phyloP scores from a whole-genome alignment of 805 yeast genomes.

The Pichia manshurica region DNA sequence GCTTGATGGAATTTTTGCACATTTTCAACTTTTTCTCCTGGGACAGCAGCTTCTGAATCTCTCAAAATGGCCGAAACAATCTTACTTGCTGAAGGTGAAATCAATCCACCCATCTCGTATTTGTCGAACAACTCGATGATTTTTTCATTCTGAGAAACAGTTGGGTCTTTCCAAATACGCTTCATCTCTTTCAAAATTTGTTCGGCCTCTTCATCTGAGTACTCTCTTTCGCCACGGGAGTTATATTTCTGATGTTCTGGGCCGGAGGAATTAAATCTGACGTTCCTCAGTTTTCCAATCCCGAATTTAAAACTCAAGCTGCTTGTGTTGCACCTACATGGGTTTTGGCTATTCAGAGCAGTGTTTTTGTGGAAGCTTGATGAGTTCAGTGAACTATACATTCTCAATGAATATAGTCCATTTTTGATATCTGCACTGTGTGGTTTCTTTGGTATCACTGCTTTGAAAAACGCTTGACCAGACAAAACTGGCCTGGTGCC shows the following conservation, averaged over 20 bases:
- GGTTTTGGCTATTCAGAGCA: too few relatives aligned
- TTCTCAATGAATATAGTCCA: neutral
- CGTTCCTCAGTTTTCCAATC: neutral
- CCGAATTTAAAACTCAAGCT: neutral
- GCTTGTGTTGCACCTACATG: too few relatives aligned
- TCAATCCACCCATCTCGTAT: conserved; percentile 30
- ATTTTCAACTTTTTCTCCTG: conserved; percentile 29
- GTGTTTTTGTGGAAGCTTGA: too few relatives aligned
- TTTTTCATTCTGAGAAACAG: conserved; percentile 16
- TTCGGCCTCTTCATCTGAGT: conserved; percentile 26
- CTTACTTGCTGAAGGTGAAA: conserved; percentile 26
- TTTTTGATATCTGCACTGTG: neutral
- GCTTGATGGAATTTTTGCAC: conserved; percentile 29
- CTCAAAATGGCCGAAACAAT: conserved; percentile 25
- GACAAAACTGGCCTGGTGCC: neutral
- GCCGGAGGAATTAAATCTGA: conserved; percentile 15
- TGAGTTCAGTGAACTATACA: neutral
- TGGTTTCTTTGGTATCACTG: neutral
- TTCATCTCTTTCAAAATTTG: conserved; percentile 22
- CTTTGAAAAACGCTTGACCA: neutral
- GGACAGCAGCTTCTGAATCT: conserved; percentile 20
- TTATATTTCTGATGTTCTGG: conserved; percentile 18
- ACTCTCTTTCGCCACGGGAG: conserved; percentile 25
- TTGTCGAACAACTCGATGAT: conserved; percentile 21
- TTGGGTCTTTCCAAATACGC: conserved; percentile 23